Percentiles rank a stretch among this genome's conserved stretches.
phyloP scores from a whole-genome alignment of 768 basidiomycete genomes.

The Auricularia sp. region DNA sequence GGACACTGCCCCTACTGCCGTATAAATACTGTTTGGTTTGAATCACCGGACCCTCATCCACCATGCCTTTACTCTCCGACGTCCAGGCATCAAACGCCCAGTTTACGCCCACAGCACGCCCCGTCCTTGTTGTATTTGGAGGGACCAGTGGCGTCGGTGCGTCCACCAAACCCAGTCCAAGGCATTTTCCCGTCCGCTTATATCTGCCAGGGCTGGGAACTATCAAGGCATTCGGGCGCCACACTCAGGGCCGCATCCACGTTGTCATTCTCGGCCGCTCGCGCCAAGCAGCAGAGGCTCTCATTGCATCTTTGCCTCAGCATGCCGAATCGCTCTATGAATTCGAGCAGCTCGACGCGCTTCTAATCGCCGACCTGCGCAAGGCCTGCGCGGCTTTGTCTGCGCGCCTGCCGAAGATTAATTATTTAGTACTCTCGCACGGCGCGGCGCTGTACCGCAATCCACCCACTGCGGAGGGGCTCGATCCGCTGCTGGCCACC shows the following conservation, averaged over 20 bases:
- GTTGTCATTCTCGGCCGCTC: constrained; percentile 7
- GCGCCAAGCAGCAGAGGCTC: constrained; percentile 3
- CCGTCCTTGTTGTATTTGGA: constrained; percentile 8
- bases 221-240: constrained; percentile 1
- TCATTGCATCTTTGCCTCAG: constrained; percentile 5
- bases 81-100: constrained; percentile 3
- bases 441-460: constrained; percentile 30
- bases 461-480: constrained; percentile 34
- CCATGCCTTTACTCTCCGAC: constrained; percentile 9
- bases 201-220: constrained; percentile 3
- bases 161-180: background rate
- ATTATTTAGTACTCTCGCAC: constrained; percentile 40
- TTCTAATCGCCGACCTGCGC: too few species aligned
- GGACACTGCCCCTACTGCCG: too few species aligned
- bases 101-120: background rate
- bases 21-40: too few species aligned
- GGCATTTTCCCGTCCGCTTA: background rate
- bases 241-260: constrained; percentile 6
- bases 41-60: background rate
- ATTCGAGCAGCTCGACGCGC: constrained; percentile 6
- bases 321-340: constrained; percentile 3
- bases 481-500: constrained; percentile 32
- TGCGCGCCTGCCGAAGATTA: constrained; percentile 32
- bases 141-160: constrained; percentile 8
- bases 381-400: constrained; percentile 9